Evolutionary conservation across 225 moss, liverwort and hornwort species (phyloP).

Genomic region (Antitrichia curtipendula): DNA sequence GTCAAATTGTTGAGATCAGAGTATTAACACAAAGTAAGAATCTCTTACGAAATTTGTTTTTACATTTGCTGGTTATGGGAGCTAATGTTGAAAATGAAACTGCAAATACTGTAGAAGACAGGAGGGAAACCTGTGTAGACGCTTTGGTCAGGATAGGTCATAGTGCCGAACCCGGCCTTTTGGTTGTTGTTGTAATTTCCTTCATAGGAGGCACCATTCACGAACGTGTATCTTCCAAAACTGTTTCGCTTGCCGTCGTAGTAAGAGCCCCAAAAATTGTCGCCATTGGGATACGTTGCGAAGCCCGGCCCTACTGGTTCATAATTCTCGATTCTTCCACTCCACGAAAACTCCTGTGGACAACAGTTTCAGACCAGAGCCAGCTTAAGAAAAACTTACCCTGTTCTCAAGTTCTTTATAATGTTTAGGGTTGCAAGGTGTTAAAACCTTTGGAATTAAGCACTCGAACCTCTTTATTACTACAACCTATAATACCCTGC

Average conservation of each 20-base stretch:
- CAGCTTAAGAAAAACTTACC: background rate
- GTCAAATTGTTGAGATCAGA: background rate
- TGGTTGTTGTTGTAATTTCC: conserved; percentile 48
- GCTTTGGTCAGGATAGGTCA: conserved; percentile 56
- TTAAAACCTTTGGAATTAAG: background rate
- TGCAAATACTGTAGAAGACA: background rate
- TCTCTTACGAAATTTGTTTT: background rate
- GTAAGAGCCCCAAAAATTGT: conserved; percentile 59
- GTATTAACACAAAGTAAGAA: too few species aligned
- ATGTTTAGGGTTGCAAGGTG: background rate
- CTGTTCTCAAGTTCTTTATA: background rate
- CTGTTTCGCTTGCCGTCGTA: conserved; percentile 34
- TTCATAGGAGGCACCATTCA: conserved; percentile 48
- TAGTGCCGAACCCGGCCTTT: conserved; percentile 46
- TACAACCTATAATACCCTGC: background rate
- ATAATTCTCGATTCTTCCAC: conserved; percentile 39
- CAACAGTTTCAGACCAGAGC: background rate
- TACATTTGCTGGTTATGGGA: background rate
- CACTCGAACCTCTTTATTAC: too few species aligned
- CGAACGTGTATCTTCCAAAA: conserved; percentile 55
- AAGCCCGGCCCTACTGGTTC: conserved; percentile 49
- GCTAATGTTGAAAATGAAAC: background rate
- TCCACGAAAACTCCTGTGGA: conserved; percentile 49
- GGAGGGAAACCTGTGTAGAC: conserved; percentile 35
- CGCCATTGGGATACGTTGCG: conserved; percentile 55